A percentile compares a stretch with the other conserved stretches of the same genome.
Evolutionary conservation across 768 basidiomycete genomes (phyloP).

Genomic region (Tricholoma flavovirens): DNA sequence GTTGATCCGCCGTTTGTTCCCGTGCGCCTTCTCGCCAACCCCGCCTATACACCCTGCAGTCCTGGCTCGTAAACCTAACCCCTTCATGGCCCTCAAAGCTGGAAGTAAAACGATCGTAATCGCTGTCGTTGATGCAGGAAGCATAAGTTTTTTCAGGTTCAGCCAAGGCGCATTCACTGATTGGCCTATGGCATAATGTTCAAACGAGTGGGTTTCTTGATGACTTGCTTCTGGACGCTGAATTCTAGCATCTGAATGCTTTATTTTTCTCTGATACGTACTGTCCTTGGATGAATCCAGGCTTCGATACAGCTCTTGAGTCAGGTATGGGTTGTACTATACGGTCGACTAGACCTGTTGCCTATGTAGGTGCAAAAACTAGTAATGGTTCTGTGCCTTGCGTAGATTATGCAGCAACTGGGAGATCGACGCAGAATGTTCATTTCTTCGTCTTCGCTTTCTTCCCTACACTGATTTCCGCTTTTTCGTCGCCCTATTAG

Average conservation of each 20-base stretch:
- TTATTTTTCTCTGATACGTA: too few relatives aligned
- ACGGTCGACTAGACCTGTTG: too few relatives aligned
- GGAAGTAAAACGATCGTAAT: slow-evolving; percentile 82
- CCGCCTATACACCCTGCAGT: slow-evolving; percentile 8
- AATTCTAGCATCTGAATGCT: too few relatives aligned
- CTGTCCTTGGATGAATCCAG: too few relatives aligned
- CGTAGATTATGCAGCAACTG: neutral
- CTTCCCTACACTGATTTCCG: slow-evolving; percentile 30
- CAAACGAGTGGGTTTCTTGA: neutral
- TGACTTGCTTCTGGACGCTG: too few relatives aligned
- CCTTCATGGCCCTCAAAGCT: slow-evolving; percentile 75
- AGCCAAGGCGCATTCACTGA: slow-evolving; percentile 81
- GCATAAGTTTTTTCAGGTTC: slow-evolving; percentile 83
- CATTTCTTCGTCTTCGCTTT: slow-evolving; percentile 39
- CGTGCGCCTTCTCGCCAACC: slow-evolving; percentile 17
- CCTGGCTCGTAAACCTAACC: slow-evolving; percentile 46
- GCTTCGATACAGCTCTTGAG: too few relatives aligned
- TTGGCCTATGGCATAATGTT: slow-evolving; percentile 57
- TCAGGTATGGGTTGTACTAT: too few relatives aligned
- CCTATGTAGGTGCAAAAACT: too few relatives aligned
- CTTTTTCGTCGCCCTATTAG: slow-evolving; percentile 35
- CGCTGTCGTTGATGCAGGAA: slow-evolving; percentile 85
- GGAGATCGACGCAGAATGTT: neutral
- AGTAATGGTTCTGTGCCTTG: too few relatives aligned
- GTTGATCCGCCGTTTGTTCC: slow-evolving; percentile 22